Percentiles rank a stretch among this genome's conserved stretches.
Evolutionary conservation across 1,284 basidiomycete species (phyloP).

Genomic region (Tilletia setariae): DNA sequence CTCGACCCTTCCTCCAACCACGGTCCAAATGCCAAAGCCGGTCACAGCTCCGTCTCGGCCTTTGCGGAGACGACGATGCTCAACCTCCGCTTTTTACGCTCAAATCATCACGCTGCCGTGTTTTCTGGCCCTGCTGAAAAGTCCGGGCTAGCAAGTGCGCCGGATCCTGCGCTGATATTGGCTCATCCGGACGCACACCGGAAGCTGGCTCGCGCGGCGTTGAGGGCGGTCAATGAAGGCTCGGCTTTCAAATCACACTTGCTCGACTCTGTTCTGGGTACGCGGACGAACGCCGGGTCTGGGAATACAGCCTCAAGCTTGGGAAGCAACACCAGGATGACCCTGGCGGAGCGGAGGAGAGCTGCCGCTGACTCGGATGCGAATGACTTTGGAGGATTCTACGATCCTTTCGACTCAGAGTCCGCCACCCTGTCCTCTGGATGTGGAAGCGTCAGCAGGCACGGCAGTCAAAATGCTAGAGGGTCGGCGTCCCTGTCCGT

Average conservation of each 20-base stretch:
- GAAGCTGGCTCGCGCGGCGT: not conserved
- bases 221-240: too few species aligned
- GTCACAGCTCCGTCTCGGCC: not conserved
- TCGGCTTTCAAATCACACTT: too few species aligned
- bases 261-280: too few species aligned
- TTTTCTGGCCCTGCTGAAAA: not conserved
- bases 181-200: slow-evolving; percentile 38
- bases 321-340: too few species aligned
- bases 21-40: not conserved
- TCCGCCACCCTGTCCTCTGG: not conserved
- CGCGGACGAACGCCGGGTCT: too few species aligned
- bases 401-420: not conserved
- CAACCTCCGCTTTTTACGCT: slow-evolving; percentile 35
- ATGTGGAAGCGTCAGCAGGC: not conserved
- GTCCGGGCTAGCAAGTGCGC: slow-evolving; percentile 12
- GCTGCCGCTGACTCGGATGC: too few species aligned
- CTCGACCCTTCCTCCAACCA: not conserved
- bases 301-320: too few species aligned
- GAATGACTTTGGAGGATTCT: too few species aligned
- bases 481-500: slow-evolving; percentile 1
- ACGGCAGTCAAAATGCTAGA: not conserved
- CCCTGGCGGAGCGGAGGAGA: too few species aligned
- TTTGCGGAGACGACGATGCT: slow-evolving; percentile 21
- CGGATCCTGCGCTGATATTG: slow-evolving; percentile 28
- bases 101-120: slow-evolving; percentile 13